Evolutionary conservation across 495 filamentous ascomycete genomes (phyloP), one percentile per base, ranked within the genome.

Genomic region (Lophiostoma macrostomum): DNA sequence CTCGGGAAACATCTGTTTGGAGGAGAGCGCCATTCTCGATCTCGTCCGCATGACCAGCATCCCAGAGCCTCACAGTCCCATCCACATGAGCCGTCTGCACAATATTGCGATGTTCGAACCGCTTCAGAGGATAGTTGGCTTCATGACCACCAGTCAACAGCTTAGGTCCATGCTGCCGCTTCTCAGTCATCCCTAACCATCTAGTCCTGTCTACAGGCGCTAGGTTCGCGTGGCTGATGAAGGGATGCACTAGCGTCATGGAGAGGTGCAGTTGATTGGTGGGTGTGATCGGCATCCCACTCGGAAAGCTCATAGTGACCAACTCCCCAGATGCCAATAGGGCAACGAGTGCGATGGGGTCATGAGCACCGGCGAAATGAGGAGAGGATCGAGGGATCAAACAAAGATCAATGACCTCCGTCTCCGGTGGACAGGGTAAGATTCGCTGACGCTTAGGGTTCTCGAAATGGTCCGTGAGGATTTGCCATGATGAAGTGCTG

Each of bases 121-220:
- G 78, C 61, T 87, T 85, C 39, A 86, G 71, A 1, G 81, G 74
- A 40, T 80, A 83, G 11, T 71, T 73, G 14, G 77, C 79, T 69
- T 85, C 86, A 5, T 79, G 81, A 11, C 90, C 93, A 38, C 91
- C 94, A 37, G 77, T 74, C 5, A 95, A 60, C 22, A 98, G 77
- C 34, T 77, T 76, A 25, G 88, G 86, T 0, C 88, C 87, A 61
- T 85, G 80, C 24, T 75, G 72, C 28, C 90, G 75, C 42, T 78
- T 82, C 66, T 96, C 90, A 16, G 73, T 76, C 79, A 97, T 81
- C n/a, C 89, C 88, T 20, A 96, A 79, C 93, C 93, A 98, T 41
- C 82, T 76, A 14, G 79, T 79, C 12, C 94, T 79, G 34, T 88
- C 83, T 1, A 96, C 72, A 8, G 79, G 75, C 24, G 86, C 77